phyloP scores from a whole-genome alignment of 495 filamentous ascomycete genomes.

The Aspergillus asperescens region DNA sequence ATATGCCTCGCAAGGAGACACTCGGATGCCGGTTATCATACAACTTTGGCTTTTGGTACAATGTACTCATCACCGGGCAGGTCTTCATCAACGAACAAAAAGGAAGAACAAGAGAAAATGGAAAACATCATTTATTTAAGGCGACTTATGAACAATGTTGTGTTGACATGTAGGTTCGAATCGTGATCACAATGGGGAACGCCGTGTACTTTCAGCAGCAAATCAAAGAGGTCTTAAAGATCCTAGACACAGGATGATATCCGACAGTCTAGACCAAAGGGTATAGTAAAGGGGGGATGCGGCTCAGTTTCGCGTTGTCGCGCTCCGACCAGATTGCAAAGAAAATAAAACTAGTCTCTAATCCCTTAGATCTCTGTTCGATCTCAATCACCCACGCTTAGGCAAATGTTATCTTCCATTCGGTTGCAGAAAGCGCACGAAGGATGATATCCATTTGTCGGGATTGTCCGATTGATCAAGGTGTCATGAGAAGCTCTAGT shows the following conservation, averaged over 20 bases:
- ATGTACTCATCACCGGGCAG: slow-evolving; percentile 44
- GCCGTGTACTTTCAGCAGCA: background rate
- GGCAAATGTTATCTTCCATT: slow-evolving; percentile 34
- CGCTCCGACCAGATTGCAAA: background rate
- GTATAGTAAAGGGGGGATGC: background rate
- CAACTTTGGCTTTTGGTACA: slow-evolving; percentile 55
- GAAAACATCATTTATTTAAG: background rate
- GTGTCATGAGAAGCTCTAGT: slow-evolving; percentile 42
- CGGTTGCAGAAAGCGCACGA: slow-evolving; percentile 12
- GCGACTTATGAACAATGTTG: background rate
- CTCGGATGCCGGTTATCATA: slow-evolving; percentile 40
- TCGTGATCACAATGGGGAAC: background rate
- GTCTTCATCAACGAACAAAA: background rate
- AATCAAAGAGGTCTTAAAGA: background rate
- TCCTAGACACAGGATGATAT: background rate
- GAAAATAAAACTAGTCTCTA: background rate
- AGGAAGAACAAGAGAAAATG: background rate
- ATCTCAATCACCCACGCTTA: slow-evolving; percentile 38
- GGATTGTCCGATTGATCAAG: slow-evolving; percentile 12
- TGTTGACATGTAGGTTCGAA: background rate
- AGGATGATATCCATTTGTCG: slow-evolving; percentile 34
- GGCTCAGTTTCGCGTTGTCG: background rate
- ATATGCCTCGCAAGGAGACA: slow-evolving; percentile 6
- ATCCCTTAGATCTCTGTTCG: slow-evolving; percentile 49
- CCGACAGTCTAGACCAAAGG: background rate